phyloP scores from a whole-genome alignment of 768 basidiomycete genomes.

The Trametes villosa region DNA sequence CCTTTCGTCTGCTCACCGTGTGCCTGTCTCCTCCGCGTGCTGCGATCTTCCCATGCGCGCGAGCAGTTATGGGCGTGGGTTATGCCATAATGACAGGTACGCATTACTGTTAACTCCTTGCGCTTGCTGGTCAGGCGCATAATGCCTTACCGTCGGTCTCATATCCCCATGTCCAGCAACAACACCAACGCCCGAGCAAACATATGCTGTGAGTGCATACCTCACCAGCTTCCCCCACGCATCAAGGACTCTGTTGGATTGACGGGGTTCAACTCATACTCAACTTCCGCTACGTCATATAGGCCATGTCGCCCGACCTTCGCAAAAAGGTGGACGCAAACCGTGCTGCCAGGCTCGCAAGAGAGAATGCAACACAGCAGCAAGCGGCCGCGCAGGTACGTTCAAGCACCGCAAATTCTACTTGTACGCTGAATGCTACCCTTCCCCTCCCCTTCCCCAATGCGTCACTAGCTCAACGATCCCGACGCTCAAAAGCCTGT shows the following conservation, averaged over 20 bases:
- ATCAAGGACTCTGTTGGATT: too few relatives aligned
- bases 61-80: slow-evolving; percentile 39
- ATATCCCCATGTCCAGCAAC: slow-evolving; percentile 26
- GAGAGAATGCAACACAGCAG: slow-evolving; percentile 36
- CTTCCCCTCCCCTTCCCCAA: too few relatives aligned
- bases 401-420: too few relatives aligned
- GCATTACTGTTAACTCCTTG: not conserved
- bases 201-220: slow-evolving; percentile 37
- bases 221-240: too few relatives aligned
- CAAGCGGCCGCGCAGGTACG: slow-evolving; percentile 38
- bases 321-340: slow-evolving; percentile 41
- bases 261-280: too few relatives aligned
- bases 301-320: slow-evolving; percentile 44
- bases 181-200: slow-evolving; percentile 39
- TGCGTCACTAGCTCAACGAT: slow-evolving; percentile 32
- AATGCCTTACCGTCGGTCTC: not conserved
- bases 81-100: slow-evolving; percentile 37
- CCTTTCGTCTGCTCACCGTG: not conserved
- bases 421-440: too few relatives aligned
- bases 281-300: not conserved
- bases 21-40: not conserved
- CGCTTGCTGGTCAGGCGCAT: too few relatives aligned
- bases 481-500: slow-evolving; percentile 42
- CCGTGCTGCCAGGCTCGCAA: slow-evolving; percentile 39
- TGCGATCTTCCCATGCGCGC: not conserved